Evolutionary conservation across 2,329 filamentous ascomycete species (phyloP).

Genomic region (Sporothrix dimorphospora): DNA sequence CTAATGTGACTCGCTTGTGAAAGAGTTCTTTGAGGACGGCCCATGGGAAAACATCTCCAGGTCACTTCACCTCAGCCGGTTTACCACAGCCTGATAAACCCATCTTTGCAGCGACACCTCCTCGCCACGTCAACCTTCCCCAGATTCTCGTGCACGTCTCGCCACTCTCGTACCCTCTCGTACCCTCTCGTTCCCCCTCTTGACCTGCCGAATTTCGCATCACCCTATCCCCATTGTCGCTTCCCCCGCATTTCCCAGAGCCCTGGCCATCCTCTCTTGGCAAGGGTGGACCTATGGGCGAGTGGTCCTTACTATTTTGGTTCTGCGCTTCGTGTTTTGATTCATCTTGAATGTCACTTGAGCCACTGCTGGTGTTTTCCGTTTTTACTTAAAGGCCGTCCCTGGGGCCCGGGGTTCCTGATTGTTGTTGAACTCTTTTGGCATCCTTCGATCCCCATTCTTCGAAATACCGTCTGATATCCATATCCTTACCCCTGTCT

Average conservation of each 20-base stretch:
- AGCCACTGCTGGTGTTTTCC: not conserved
- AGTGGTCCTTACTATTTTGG: not conserved
- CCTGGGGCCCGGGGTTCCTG: not conserved
- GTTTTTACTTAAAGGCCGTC: constrained; percentile 8
- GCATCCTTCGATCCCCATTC: not conserved
- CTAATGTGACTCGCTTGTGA: not conserved
- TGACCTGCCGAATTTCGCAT: constrained; percentile 11
- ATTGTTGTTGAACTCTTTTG: not conserved
- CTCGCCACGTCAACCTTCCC: not conserved
- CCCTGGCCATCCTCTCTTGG: not conserved
- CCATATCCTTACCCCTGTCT: not conserved
- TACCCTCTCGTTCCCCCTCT: not conserved
- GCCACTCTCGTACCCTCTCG: not conserved
- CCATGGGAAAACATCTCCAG: not conserved
- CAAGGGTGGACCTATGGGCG: not conserved
- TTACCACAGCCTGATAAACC: not conserved
- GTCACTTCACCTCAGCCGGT: too few relatives aligned
- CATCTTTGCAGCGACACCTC: not conserved
- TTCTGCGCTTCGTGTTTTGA: not conserved
- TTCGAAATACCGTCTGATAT: constrained; percentile 8
- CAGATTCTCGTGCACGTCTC: not conserved
- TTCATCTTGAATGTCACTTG: not conserved
- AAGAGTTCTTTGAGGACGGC: not conserved
- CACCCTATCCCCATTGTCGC: not conserved
- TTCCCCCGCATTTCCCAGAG: not conserved